Base-by-base conservation (phyloP, 1,284 basidiomycete genomes). In the Irpex sp. region DNA sequence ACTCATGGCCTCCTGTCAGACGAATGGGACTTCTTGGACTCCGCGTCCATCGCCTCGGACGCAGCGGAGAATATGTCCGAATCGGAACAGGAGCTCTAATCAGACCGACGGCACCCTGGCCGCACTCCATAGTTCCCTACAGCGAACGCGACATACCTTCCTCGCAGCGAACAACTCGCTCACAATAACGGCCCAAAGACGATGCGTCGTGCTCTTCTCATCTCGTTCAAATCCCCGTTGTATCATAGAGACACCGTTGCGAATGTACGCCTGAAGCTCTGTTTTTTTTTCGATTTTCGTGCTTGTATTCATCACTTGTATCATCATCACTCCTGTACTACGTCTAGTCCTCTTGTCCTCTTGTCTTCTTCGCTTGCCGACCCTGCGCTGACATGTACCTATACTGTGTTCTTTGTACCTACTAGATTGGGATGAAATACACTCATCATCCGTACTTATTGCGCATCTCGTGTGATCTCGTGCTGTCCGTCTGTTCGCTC, bases 21-120 rank as follows among this genome's bases (percentile, higher is more conserved):
- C 19, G 57, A 46, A 21, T 61, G 61, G 61, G 60, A 61, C 21
- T 21, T 61, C 13, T 5, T 61, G 39, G 61, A 61, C 15, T 39
- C 33, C 9, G 43, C 31, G 6, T 33, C 31, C 31, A 33, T 33
- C 31, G 31, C 49, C 13, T 61, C 60, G 35, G 54, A 17, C 13
- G 60, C 26, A 47, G 56, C 60, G 33, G 31, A 33, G 31, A 33
- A 21, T 43, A 4, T 31, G 46, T 55, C 31, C 37, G n/a, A 36
- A 21, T 26, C 51, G 13, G 59, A 61, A 39, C 43, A 56, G 15
- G 51, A 61, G 13, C 21, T 33, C n/a, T 35, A 15, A 35, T 17
- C 13, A 46, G 13, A 51, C 17, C 15, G 17, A 17, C 49, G 15
- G 19, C 43, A 46, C 4, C 43, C 43, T 46, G 43, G 11, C 43